Base-by-base conservation (phyloP, 495 filamentous ascomycete genomes). In the Penicillium mononematosum region DNA sequence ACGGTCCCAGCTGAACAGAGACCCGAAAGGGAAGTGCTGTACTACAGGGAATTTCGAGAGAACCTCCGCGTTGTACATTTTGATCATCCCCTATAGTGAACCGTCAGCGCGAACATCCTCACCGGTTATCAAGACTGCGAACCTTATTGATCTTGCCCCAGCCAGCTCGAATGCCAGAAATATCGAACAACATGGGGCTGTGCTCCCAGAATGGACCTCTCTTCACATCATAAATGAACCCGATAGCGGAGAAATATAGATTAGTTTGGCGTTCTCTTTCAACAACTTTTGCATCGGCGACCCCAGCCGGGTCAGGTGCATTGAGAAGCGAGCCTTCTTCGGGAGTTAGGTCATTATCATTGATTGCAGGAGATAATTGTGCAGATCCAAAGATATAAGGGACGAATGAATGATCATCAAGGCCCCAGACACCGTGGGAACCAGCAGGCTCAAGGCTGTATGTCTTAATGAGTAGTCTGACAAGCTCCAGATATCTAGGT, bases 81-180 rank as follows among this genome's bases (percentile, higher is more conserved):
- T 88, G 56, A 88, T 68, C 85, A 88, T 88, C 14, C 85, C 85
- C 81, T 84, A 45, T 4, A 24, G 36, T n/a, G 4, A 43, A 31
- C 54, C 42, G 66, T 57, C 31, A 56, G 42, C 34, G 10, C 8
- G 3, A 45, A 20, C 41, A 20, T 17, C 53, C 27, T 19, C 45
- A 36, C n/a, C 42, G 24, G 5, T 9, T 6, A 20, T 9, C 16
- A 22, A 22, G 24, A 55, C 9, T 11, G 17, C 67, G 55, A 67
- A 88, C 88, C 82, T 97, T 98, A 70, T 98, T 98, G 60, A 99
- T 96, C 75, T 99, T 99, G 25, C 86, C 94, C 94, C 94, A 99
- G 32, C 94, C 95, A 52, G 88, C 82, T 55, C 80, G 83, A 55
- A 99, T 85, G 17, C 94, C 94, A 5, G 88, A 93, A 32, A 99